These are phyloP conservation scores for Zygosaccharomyces gambellarensis DNA, from an alignment of 805 yeast genomes.

Conservation along the genomic window DNA sequence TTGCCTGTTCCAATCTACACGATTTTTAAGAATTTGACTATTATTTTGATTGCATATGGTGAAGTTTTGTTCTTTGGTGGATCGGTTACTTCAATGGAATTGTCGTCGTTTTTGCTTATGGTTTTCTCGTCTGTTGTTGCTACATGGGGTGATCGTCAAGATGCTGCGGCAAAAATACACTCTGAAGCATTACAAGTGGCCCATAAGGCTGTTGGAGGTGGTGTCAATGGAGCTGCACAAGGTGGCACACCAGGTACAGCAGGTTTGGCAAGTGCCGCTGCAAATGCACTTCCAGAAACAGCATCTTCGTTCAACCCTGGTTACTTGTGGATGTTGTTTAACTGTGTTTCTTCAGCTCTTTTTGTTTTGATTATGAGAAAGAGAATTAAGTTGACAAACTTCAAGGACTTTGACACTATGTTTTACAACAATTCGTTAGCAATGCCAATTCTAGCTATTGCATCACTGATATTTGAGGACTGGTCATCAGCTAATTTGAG, in stretches of 20 bases:
- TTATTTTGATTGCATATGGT: conserved; percentile 95
- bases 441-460: conserved; percentile 75
- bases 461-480: conserved; percentile 80
- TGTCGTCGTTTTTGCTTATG: conserved; percentile 85
- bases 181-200: not conserved
- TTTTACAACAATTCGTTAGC: conserved; percentile 93
- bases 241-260: conserved; percentile 10
- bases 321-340: conserved; percentile 93
- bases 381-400: conserved; percentile 94
- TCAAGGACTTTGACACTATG: conserved; percentile 97
- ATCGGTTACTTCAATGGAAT: conserved; percentile 79
- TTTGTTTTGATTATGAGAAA: conserved; percentile 94
- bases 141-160: conserved; percentile 71
- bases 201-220: conserved; percentile 19
- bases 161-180: conserved; percentile 26
- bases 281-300: conserved; percentile 21
- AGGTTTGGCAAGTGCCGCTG: conserved; percentile 18
- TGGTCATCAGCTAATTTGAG: conserved; percentile 82
- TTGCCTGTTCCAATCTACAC: conserved; percentile 94
- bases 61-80: conserved; percentile 98
- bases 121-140: conserved; percentile 95
- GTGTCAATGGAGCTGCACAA: conserved; percentile 12
- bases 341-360: conserved; percentile 91
- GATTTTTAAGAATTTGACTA: conserved; percentile 95
- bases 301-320: conserved; percentile 56